Evolutionary conservation across 768 basidiomycete species (phyloP), one percentile per base, ranked within the genome.

Genomic region (Chalciporus piperatus): DNA sequence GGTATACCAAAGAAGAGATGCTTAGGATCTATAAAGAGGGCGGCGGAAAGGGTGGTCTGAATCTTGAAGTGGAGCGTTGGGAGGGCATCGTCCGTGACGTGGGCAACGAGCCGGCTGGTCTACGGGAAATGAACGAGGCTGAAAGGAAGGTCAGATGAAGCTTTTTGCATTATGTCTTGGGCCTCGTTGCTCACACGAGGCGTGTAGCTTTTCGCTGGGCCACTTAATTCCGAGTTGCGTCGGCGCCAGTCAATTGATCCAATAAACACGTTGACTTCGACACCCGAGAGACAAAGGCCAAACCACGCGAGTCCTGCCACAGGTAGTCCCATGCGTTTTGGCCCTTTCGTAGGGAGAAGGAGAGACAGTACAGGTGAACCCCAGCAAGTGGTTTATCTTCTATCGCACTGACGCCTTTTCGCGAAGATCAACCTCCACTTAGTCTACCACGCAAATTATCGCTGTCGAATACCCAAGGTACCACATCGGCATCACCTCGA

Each of bases 61-160:
- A 87, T 40, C 73, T 92, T 38, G 92, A 93, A 70, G 90, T 93
- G 13, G 92, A 92, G 70, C 78, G 87, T 56, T 92, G 89, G 87
- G 88, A 92, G 52, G 92, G 92, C 50, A 85, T 95, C 58, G 89
- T 92, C 22, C 83, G 85, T 52, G 91, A 92, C 64, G 72, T 78
- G 20, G 84, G 80, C 25, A 77, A 66, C 39, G 88, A 91, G 51
- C 94, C 94, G 16, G 70, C 86, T 32, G 80, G 82, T 37, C 63
- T 92, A 60, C 85, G 84, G 58, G 94, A 95, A 64, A 81, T 90
- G 81, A 75, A 74, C 51, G 91, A 92, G 47, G 72, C 74, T 19
- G 93, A 96, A 76, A 92, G 86, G 76, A 95, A 93, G 88, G 93
- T 93, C 61, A 61, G 78, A 28, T 47, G 48, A 28, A 43, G 20